A percentile compares a stretch with the other conserved stretches of the same genome.
Evolutionary conservation across 768 basidiomycete genomes (phyloP).

Genomic region (Phylloporus scabripes): DNA sequence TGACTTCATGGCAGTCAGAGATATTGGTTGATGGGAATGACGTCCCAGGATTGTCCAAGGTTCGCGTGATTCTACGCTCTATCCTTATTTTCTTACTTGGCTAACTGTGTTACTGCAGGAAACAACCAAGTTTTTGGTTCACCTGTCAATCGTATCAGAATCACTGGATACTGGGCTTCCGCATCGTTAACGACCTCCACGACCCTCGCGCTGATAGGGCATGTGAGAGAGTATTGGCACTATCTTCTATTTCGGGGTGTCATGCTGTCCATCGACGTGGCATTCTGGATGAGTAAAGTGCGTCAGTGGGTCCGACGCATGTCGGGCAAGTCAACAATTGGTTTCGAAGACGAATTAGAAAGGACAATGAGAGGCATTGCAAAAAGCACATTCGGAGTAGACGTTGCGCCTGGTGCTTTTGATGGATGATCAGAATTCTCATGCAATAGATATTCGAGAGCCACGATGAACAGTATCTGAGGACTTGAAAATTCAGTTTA

Average conservation of each 20-base stretch:
- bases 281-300: conserved; percentile 59
- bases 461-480: too few relatives aligned
- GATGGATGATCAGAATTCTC: conserved; percentile 40
- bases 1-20: not conserved
- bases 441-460: too few relatives aligned
- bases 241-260: conserved; percentile 59
- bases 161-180: conserved; percentile 81
- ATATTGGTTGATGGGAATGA: not conserved
- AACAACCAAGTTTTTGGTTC: conserved; percentile 83
- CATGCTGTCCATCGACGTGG: conserved; percentile 65
- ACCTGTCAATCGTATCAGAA: conserved; percentile 86
- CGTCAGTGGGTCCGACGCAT: conserved; percentile 42
- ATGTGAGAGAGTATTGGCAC: conserved; percentile 49
- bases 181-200: conserved; percentile 49
- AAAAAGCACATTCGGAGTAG: conserved; percentile 74
- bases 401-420: conserved; percentile 57
- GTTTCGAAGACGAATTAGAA: conserved; percentile 83
- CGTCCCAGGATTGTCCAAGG: conserved; percentile 35
- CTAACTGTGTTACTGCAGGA: conserved; percentile 30
- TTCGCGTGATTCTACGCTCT: not conserved
- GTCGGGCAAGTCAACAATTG: conserved; percentile 39
- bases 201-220: conserved; percentile 37
- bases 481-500: too few relatives aligned
- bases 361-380: conserved; percentile 67
- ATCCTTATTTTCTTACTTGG: not conserved